Conservation (phyloP, 352 stramenopile genomes). For the Globisporangium acanthophoron region DNA sequence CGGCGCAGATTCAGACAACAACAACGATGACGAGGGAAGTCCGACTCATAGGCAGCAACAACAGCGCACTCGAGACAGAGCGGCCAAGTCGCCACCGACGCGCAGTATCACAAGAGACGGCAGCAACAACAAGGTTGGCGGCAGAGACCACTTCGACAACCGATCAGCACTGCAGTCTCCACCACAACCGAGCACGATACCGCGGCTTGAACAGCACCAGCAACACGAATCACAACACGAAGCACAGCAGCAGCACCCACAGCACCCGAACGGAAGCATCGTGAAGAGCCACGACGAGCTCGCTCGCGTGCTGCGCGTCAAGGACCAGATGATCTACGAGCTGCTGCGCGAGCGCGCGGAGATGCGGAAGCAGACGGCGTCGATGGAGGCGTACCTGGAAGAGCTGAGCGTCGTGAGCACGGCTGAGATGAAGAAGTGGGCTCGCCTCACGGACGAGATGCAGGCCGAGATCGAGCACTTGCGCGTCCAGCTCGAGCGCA, state of each 20-base stretch:
- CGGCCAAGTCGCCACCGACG: too few relatives aligned
- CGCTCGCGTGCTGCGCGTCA: constrained; percentile 47
- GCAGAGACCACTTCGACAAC: not conserved
- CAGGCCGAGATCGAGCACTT: constrained; percentile 70
- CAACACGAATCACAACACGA: not conserved
- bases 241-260: not conserved
- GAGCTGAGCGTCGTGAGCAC: constrained; percentile 68
- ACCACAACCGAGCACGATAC: too few relatives aligned
- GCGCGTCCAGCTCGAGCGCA: constrained; percentile 18
- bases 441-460: constrained; percentile 76
- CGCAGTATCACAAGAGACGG: not conserved
- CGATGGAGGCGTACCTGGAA: constrained; percentile 47
- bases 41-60: too few relatives aligned
- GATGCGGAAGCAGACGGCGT: constrained; percentile 43
- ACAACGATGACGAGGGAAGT: not conserved
- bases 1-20: not conserved
- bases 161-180: not conserved
- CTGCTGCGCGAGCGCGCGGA: constrained; percentile 58
- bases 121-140: not conserved
- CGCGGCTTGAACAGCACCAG: too few relatives aligned
- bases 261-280: not conserved
- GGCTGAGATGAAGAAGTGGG: constrained; percentile 81
- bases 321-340: constrained; percentile 84
- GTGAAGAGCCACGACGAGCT: constrained; percentile 14
- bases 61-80: too few relatives aligned